Evolutionary conservation across 1,284 basidiomycete genomes (phyloP).

Genomic region (Ustilago sp.): DNA sequence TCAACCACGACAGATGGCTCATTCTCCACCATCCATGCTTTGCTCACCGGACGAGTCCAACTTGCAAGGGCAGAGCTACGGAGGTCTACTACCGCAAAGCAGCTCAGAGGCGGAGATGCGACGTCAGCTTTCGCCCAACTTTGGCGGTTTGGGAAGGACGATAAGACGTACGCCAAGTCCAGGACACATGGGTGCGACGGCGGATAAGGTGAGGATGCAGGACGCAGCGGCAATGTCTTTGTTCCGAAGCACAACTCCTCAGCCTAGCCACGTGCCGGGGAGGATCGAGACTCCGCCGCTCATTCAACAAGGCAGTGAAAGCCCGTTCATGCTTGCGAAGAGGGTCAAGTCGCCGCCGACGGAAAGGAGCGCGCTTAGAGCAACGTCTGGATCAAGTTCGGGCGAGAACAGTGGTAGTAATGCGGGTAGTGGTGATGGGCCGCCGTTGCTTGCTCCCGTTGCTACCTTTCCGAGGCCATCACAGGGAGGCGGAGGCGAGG

Average conservation of each 20-base stretch:
- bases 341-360: constrained; percentile 11
- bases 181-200: neutral
- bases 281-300: constrained; percentile 42
- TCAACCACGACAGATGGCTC: constrained; percentile 5
- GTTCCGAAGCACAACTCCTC: constrained; percentile 37
- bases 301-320: constrained; percentile 10
- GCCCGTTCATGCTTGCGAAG: constrained; percentile 12
- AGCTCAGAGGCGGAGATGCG: constrained; percentile 11
- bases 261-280: constrained; percentile 37
- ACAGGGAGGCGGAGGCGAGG: neutral
- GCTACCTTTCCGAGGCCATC: constrained; percentile 14
- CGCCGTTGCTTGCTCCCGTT: constrained; percentile 30
- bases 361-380: neutral
- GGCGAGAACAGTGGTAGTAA: neutral
- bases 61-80: neutral
- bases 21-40: constrained; percentile 8
- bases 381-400: neutral
- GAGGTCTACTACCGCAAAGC: constrained; percentile 4
- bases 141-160: neutral
- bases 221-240: constrained; percentile 48
- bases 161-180: constrained; percentile 30
- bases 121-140: constrained; percentile 18
- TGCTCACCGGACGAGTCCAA: constrained; percentile 7
- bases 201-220: constrained; percentile 40
- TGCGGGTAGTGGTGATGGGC: constrained; percentile 8